Percentiles rank a stretch among this genome's conserved stretches.
These are phyloP conservation scores for Deakozyma indianensis DNA, from an alignment of 805 yeast species.

Conservation along the genomic window DNA sequence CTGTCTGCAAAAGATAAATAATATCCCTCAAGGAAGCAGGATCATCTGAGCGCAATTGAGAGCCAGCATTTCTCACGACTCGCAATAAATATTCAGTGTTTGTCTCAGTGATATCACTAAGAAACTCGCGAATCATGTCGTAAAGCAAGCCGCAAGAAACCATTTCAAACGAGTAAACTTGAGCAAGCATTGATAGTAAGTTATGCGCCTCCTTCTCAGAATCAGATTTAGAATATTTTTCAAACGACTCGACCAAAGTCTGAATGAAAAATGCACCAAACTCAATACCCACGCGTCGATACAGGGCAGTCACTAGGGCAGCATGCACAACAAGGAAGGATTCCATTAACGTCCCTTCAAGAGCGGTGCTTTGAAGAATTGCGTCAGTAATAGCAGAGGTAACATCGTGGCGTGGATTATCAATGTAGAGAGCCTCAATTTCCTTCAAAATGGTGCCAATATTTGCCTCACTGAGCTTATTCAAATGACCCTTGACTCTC, in stretches of 20 bases:
- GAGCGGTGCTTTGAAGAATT: slow-evolving; percentile 47
- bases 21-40: slow-evolving; percentile 76
- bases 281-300: slow-evolving; percentile 68
- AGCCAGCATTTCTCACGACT: slow-evolving; percentile 63
- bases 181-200: slow-evolving; percentile 57
- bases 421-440: slow-evolving; percentile 45
- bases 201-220: slow-evolving; percentile 40
- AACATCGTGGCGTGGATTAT: slow-evolving; percentile 67
- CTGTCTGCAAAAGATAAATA: slow-evolving; percentile 39
- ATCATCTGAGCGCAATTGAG: slow-evolving; percentile 79
- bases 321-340: slow-evolving; percentile 70
- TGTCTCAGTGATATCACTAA: slow-evolving; percentile 46
- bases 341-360: slow-evolving; percentile 57
- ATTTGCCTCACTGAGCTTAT: slow-evolving; percentile 82
- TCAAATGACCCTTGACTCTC: slow-evolving; percentile 67
- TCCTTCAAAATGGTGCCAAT: slow-evolving; percentile 55
- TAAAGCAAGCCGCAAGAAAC: slow-evolving; percentile 62
- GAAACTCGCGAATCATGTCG: slow-evolving; percentile 44
- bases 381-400: slow-evolving; percentile 53
- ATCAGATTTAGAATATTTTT: slow-evolving; percentile 17
- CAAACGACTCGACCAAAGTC: slow-evolving; percentile 57
- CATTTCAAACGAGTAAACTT: slow-evolving; percentile 64
- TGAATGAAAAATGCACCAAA: slow-evolving; percentile 84
- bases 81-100: slow-evolving; percentile 68
- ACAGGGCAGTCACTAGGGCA: slow-evolving; percentile 58